These are phyloP conservation scores for Metarhizium sp. DNA, from an alignment of 2,329 filamentous ascomycete species.

Conservation along the genomic window DNA sequence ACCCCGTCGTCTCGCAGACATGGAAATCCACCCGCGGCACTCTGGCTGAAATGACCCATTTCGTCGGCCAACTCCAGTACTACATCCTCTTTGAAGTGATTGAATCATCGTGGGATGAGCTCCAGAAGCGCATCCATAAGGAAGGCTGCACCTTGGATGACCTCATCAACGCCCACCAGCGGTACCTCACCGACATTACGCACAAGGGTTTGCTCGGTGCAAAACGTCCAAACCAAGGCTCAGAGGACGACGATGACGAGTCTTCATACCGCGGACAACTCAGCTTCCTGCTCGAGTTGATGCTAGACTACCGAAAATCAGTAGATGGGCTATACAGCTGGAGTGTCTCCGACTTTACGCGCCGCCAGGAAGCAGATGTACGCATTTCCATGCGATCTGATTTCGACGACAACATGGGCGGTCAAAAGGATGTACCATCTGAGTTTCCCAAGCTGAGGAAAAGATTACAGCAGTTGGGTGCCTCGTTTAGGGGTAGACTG, in stretches of 20 bases:
- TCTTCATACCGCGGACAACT: slow-evolving; percentile 86
- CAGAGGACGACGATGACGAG: slow-evolving; percentile 55
- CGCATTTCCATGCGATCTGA: slow-evolving; percentile 51
- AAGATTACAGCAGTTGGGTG: slow-evolving; percentile 61
- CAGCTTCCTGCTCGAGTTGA: slow-evolving; percentile 83
- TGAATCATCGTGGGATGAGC: slow-evolving; percentile 86
- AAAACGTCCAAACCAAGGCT: slow-evolving; percentile 34
- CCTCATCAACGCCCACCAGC: slow-evolving; percentile 81
- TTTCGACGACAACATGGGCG: slow-evolving; percentile 16
- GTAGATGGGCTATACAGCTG: slow-evolving; percentile 93
- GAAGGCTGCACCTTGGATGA: slow-evolving; percentile 91
- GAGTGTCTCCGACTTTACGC: slow-evolving; percentile 88
- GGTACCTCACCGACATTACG: slow-evolving; percentile 88
- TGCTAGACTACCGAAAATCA: slow-evolving; percentile 87
- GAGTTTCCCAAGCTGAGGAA: slow-evolving; percentile 67
- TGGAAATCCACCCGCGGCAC: slow-evolving; percentile 88
- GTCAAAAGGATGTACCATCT: slow-evolving; percentile 46
- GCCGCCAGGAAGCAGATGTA: slow-evolving; percentile 75
- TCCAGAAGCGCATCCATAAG: slow-evolving; percentile 73
- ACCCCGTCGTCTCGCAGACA: slow-evolving; percentile 58
- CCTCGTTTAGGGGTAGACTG: slow-evolving; percentile 67
- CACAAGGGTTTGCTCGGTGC: slow-evolving; percentile 89
- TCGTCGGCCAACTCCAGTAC: slow-evolving; percentile 93
- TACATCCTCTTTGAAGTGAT: slow-evolving; percentile 99
- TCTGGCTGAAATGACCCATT: slow-evolving; percentile 97